Evolutionary conservation across 2,329 filamentous ascomycete genomes (phyloP), one percentile per base, ranked within the genome.

Genomic region (Mycosphaerella sp.): DNA sequence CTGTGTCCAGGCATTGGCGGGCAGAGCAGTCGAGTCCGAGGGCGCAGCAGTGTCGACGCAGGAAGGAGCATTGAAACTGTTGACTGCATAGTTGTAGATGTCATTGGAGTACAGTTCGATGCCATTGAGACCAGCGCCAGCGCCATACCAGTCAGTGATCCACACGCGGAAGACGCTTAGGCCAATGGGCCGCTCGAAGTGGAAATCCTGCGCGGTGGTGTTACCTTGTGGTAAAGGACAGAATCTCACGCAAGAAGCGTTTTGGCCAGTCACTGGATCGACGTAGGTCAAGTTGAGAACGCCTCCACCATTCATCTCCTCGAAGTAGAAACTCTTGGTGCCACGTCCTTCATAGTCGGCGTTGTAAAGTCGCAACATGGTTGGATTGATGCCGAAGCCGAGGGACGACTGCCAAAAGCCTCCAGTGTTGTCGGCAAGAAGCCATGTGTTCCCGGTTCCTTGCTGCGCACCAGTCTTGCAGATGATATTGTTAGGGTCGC

Each of bases 241-340:
- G 65, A 82, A 79, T 57, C 83, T 85, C 50, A 91, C 89, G 73
- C 93, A 98, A 54, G 80, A 84, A 31, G 76, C 73, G 52, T 85
- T 84, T 48, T 80, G 74, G 26, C 86, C 86, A 1, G 86, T 39
- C 8, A 45, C 41, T 69, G 75, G 23, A 86, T 97, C 89, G 59
- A 84, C 84, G 64, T 93, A 97, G 38, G 90, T 95, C 66, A 98
- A 79, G 72, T 97, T 96, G 84, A 98, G 88, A 69, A 98, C 96
- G 49, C 93, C 93, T 59, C 87, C 85, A 65, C 92, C 82, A 4
- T 92, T 91, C 55, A 92, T 75, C 14, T 90, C 88, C 21, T 88
- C 89, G 67, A 89, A 95, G 54, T 90, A 83, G 74, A 89, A 98
- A 0, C 86, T 87, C 73, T 88, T 87, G 31, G 91, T 95, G 40